Conservation (phyloP, 2,329 filamentous ascomycete genomes). For the Colletotrichum endophyticum region DNA sequence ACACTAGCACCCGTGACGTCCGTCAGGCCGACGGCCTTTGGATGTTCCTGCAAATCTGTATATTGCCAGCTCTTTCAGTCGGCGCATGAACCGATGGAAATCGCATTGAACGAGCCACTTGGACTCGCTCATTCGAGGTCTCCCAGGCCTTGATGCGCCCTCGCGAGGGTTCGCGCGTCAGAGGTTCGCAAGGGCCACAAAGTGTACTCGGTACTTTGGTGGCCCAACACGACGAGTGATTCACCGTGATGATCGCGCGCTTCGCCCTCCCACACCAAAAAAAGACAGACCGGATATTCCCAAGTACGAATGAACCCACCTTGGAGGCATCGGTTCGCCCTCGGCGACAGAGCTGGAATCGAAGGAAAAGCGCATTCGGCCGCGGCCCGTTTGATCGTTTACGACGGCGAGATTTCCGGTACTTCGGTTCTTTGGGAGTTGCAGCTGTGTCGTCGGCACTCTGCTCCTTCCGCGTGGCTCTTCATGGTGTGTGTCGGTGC, state of each 20-base stretch:
- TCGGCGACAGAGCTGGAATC: conserved; percentile 66
- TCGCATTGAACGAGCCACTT: neutral
- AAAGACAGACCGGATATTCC: neutral
- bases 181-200: neutral
- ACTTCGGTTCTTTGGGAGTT: conserved; percentile 68
- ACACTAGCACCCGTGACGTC: conserved; percentile 16
- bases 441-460: conserved; percentile 47
- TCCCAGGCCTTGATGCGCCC: neutral
- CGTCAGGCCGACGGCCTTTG: neutral
- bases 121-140: neutral
- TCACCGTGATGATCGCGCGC: neutral
- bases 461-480: conserved; percentile 49
- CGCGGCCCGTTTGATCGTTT: conserved; percentile 58
- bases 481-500: conserved; percentile 43
- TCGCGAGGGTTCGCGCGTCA: neutral
- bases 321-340: conserved; percentile 66
- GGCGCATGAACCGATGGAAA: neutral
- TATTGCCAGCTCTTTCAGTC: neutral
- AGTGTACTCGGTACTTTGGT: neutral
- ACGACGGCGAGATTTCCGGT: conserved; percentile 64
- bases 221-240: neutral
- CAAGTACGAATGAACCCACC: conserved; percentile 52
- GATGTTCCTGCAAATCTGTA: neutral
- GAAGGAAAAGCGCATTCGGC: conserved; percentile 75
- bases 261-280: neutral